Evolutionary conservation across 306 rosid genomes (phyloP), one percentile per base, ranked within the genome.

Genomic region (Quercus agrifolia): DNA sequence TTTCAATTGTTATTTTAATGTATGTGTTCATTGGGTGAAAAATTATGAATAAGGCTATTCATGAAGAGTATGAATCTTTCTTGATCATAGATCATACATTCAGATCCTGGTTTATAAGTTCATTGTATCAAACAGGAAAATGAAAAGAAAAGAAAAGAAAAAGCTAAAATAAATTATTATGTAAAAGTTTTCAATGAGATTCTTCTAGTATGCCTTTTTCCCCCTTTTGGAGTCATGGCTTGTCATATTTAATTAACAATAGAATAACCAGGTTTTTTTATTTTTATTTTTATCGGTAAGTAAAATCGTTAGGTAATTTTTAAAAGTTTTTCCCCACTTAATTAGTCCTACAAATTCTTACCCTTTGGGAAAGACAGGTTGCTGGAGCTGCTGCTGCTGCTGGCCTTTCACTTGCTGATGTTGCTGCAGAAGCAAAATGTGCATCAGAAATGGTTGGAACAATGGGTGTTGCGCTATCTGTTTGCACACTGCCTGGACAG

Each of bases 331-430:
- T 14, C 69, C 70, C 33, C 35, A 13, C 21, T 4, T 30, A 35
- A 64, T 46, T 21, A 18, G 35, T 55, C 51, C 55, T 68, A 27
- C 35, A 51, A 56, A 33, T 62, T 76, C 77, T 61, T 71, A 58
- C 74, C n/a, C 73, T 78, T 79, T 73, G 35, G 58, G 73, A 73
- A 85, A 70, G 82, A 58, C 77, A 95, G 99, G 91, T 95, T 81
- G 98, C 97, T 58, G 99, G 99, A 71, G 99, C 98, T 74, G 98
- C 98, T 62, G 98, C 99, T 81, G 94, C 96, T 54, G 90, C 91
- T 56, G 99, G 98, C 78, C 88, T 85, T 79, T 86, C 87, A 27
- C 99, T 95, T 31, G 78, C 88, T 76, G 94, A 86, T 61, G 99
- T 95, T 73, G 85, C 97, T 58, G 87, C 91, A 4, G 98, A 90